Evolutionary conservation across 331 rosid genomes (phyloP).

Genomic region (Spiraea crenata): DNA sequence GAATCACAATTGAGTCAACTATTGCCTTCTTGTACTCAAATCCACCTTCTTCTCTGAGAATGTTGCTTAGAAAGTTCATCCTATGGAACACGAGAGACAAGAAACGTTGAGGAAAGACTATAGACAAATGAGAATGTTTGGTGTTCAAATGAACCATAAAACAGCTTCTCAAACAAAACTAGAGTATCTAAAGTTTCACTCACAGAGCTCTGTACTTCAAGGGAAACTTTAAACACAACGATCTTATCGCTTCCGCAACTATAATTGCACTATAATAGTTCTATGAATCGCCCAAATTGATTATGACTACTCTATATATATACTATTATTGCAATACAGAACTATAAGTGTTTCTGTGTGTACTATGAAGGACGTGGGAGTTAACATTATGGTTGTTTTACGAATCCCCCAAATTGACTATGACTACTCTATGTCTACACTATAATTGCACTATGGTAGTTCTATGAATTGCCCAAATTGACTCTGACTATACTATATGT

Average conservation of each 20-base stretch:
- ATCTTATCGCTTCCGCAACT: constrained; percentile 87
- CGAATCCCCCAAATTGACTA: too few relatives aligned
- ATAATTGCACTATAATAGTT: too few relatives aligned
- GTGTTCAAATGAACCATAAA: constrained; percentile 6
- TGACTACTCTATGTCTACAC: too few relatives aligned
- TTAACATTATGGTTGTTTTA: too few relatives aligned
- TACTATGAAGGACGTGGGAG: too few relatives aligned
- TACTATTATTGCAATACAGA: too few relatives aligned
- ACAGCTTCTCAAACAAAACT: not conserved
- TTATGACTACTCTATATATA: too few relatives aligned
- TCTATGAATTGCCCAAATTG: too few relatives aligned
- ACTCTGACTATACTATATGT: too few relatives aligned
- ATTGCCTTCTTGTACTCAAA: constrained; percentile 98
- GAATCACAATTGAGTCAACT: constrained; percentile 96
- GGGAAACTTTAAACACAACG: constrained; percentile 93
- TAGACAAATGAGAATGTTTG: constrained; percentile 18
- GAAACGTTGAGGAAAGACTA: not conserved
- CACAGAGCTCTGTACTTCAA: constrained; percentile 93
- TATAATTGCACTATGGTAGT: too few relatives aligned
- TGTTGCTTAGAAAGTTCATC: constrained; percentile 98
- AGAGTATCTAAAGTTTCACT: constrained; percentile 38
- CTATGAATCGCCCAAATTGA: too few relatives aligned
- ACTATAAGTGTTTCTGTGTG: too few relatives aligned
- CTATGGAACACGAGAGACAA: constrained; percentile 40
- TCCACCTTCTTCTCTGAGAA: constrained; percentile 99